These are phyloP conservation scores for Leptographium wingfieldii DNA, from an alignment of 2,329 filamentous ascomycete genomes.

Conservation along the genomic window DNA sequence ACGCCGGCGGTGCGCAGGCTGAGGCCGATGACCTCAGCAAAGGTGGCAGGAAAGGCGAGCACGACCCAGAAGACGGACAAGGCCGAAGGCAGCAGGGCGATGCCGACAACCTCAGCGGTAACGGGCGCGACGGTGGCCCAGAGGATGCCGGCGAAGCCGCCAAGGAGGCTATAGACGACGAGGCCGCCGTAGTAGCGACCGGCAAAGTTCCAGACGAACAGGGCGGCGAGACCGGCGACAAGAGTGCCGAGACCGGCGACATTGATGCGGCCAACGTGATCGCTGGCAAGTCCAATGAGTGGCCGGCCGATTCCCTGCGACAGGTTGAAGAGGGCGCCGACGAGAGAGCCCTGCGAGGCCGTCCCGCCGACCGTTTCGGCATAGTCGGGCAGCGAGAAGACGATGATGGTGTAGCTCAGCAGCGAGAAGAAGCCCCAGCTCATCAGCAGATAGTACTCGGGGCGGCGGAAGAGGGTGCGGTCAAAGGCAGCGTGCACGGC, in stretches of 20 bases:
- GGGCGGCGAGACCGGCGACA: slow-evolving; percentile 47
- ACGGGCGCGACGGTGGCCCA: slow-evolving; percentile 60
- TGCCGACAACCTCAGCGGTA: slow-evolving; percentile 59
- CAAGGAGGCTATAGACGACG: slow-evolving; percentile 58
- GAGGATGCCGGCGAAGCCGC: slow-evolving; percentile 56
- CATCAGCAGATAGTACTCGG: slow-evolving; percentile 52
- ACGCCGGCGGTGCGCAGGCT: slow-evolving; percentile 31
- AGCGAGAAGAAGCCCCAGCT: slow-evolving; percentile 59
- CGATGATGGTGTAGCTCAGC: slow-evolving; percentile 62
- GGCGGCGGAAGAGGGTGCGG: slow-evolving; percentile 42
- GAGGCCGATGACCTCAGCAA: slow-evolving; percentile 51
- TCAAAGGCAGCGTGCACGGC: slow-evolving; percentile 57
- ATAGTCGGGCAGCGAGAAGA: slow-evolving; percentile 67
- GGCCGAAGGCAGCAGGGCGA: slow-evolving; percentile 52
- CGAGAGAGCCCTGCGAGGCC: slow-evolving; percentile 53
- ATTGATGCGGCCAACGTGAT: slow-evolving; percentile 59
- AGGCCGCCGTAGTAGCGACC: slow-evolving; percentile 50
- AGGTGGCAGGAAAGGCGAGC: slow-evolving; percentile 58
- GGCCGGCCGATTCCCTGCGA: slow-evolving; percentile 56
- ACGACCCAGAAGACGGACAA: slow-evolving; percentile 61
- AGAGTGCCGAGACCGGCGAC: slow-evolving; percentile 55
- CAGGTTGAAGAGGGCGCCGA: slow-evolving; percentile 63
- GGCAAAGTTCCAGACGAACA: slow-evolving; percentile 64
- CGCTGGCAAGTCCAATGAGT: slow-evolving; percentile 59
- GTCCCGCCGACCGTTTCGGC: slow-evolving; percentile 54